Evolutionary conservation across 2,329 filamentous ascomycete species (phyloP).

Genomic region (Alternaria triticimaculans): DNA sequence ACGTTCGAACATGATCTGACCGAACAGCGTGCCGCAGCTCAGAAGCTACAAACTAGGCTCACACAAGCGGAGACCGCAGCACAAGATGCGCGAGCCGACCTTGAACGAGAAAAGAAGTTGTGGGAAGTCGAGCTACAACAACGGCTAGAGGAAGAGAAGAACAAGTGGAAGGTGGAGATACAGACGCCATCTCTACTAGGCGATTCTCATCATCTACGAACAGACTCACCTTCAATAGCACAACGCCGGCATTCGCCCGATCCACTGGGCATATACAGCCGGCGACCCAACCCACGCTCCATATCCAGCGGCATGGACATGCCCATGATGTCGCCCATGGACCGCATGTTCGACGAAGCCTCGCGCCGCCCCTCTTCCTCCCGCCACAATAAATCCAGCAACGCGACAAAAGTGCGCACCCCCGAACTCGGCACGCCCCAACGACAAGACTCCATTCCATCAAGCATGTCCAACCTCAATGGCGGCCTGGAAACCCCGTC

Average conservation of each 20-base stretch:
- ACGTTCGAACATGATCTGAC: slow-evolving; percentile 69
- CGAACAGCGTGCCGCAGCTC: slow-evolving; percentile 65
- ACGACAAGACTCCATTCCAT: slow-evolving; percentile 45
- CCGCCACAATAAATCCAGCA: slow-evolving; percentile 36
- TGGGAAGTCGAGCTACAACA: slow-evolving; percentile 65
- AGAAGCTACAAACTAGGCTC: slow-evolving; percentile 68
- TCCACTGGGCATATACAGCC: slow-evolving; percentile 38
- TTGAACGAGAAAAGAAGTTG: slow-evolving; percentile 65
- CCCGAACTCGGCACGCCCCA: slow-evolving; percentile 43
- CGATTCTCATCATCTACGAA: slow-evolving; percentile 40
- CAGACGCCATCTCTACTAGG: slow-evolving; percentile 37
- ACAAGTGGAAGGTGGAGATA: slow-evolving; percentile 62
- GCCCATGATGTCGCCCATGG: slow-evolving; percentile 44
- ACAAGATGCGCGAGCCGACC: slow-evolving; percentile 62
- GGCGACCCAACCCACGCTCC: slow-evolving; percentile 37
- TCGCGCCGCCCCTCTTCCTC: slow-evolving; percentile 46
- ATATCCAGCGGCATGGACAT: slow-evolving; percentile 37
- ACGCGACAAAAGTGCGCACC: slow-evolving; percentile 37
- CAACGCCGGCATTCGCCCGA: slow-evolving; percentile 52
- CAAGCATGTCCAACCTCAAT: slow-evolving; percentile 44
- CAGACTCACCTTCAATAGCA: slow-evolving; percentile 47
- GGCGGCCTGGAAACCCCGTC: slow-evolving; percentile 54
- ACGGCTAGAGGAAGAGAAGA: slow-evolving; percentile 69
- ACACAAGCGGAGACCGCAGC: slow-evolving; percentile 70
- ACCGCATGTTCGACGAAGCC: slow-evolving; percentile 46